Percentiles rank a stretch among this genome's conserved stretches.
These are phyloP conservation scores for Sorghum bicolor DNA, from an alignment of 176 grass and related monocot genomes.

Conservation along the genomic window Sorghum_bicolor_NCBIv3 NC_012873.2:56656501-56657000, in stretches of 20 bases:
- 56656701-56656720: slow-evolving; percentile 55
- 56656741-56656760: background rate
- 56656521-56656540: slow-evolving; percentile 26
- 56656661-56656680: background rate
- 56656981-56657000: background rate
- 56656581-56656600: slow-evolving; percentile 54
- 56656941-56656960: background rate
- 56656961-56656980: background rate
- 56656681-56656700: slow-evolving; percentile 32
- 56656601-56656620: slow-evolving; percentile 50
- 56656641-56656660: slow-evolving; percentile 24
- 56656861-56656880: background rate
- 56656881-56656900: background rate
- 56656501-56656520: slow-evolving; percentile 35
- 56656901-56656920: background rate
- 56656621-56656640: slow-evolving; percentile 36
- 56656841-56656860: background rate
- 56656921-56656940: background rate
- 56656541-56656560: background rate
- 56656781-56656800: background rate
- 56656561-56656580: slow-evolving; percentile 18
- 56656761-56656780: background rate
- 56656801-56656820: slow-evolving; percentile 5
- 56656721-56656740: slow-evolving; percentile 39
- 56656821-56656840: background rate